phyloP scores from a whole-genome alignment of 129 eudicot species.

The Flaveria robusta region DNA sequence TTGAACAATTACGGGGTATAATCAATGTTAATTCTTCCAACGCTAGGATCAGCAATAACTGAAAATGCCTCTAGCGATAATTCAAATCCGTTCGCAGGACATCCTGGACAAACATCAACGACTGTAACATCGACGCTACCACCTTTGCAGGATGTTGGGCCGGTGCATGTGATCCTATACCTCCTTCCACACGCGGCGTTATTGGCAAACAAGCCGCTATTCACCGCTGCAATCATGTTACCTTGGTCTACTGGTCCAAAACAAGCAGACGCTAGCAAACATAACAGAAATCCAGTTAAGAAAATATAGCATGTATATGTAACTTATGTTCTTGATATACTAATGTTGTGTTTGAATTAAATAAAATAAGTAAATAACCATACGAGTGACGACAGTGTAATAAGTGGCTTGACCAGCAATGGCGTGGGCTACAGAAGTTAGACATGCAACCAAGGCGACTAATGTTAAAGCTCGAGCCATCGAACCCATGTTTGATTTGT shows the following conservation, averaged over 20 bases:
- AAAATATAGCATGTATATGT: too few species aligned
- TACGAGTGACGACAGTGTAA: neutral
- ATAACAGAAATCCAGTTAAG: neutral
- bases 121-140: slow-evolving; percentile 38
- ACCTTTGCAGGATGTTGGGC: slow-evolving; percentile 37
- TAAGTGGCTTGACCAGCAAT: neutral
- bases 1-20: slow-evolving; percentile 26
- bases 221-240: slow-evolving; percentile 49
- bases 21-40: slow-evolving; percentile 35
- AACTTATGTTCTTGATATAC: too few species aligned
- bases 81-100: slow-evolving; percentile 36
- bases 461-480: neutral
- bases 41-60: slow-evolving; percentile 25
- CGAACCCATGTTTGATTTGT: neutral
- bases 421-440: neutral
- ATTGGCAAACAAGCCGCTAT: slow-evolving; percentile 23
- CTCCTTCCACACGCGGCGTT: slow-evolving; percentile 45
- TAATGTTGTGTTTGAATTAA: neutral
- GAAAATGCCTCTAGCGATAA: slow-evolving; percentile 49
- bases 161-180: slow-evolving; percentile 39
- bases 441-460: neutral
- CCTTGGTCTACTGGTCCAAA: slow-evolving; percentile 42
- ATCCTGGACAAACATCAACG: slow-evolving; percentile 52
- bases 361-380: neutral
- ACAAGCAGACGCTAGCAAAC: slow-evolving; percentile 48